Evolutionary conservation across 176 grass and related monocot species (phyloP), one percentile per base, ranked within the genome.

Genomic region (Secale cereale): DNA sequence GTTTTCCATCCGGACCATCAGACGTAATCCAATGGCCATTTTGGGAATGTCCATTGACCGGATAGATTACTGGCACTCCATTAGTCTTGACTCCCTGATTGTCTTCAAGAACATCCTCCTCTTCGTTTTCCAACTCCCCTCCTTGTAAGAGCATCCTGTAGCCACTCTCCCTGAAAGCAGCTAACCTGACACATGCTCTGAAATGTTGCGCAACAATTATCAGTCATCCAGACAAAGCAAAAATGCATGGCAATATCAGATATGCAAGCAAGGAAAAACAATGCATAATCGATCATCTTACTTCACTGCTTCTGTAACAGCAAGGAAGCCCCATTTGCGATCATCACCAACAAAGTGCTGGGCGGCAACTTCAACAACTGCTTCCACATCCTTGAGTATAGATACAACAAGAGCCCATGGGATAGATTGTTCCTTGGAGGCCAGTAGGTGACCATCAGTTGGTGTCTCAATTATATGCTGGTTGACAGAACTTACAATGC

Each of bases 101-200:
- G 39, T 77, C 73, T 79, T 54, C 88, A 67, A 89, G 73, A 88
- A 88, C 13, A 12, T 81, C 83, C 31, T 78, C 29, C 80, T 88
- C 88, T 78, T 81, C 90, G 57, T 99, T 92, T 82, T 78, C 79
- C 17, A 81, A 69, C 86, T 99, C 93, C 41, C 93, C 97, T 86
- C 97, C 97, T 94, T 99, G 97, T 78, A 99, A 84, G 65, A 99
- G 93, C 91, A 96, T 92, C 79, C 82, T 99, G 86, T 91, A 99
- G 81, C 93, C 97, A 79, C 90, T 88, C 81, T 99, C 93, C 54
- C 88, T 79, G 70, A 99, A 99, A 87, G 93, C 86, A 17, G 82
- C 97, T 90, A 99, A 87, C 79, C 97, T 91, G 83, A 92, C 88
- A 71, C 91, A 60, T 79, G 84, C 97, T 86, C 97, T 99, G 80